Base-by-base conservation (phyloP, 495 filamentous ascomycete species). In the Aspergillus mulundensis region DNA sequence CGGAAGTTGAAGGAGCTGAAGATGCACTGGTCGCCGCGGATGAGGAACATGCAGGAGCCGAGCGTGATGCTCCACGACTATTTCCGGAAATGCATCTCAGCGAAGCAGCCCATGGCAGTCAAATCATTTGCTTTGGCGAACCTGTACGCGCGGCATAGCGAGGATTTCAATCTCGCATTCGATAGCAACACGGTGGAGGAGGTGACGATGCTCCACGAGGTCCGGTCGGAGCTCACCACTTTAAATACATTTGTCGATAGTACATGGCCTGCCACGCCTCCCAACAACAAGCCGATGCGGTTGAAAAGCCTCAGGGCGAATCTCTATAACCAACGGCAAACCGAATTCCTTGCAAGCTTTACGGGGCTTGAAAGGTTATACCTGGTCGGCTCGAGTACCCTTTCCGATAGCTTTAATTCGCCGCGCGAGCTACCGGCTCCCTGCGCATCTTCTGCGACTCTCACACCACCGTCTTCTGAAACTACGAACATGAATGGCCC, bases 21-120 rank as follows among this genome's bases (percentile, higher is more conserved):
- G 34, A 54, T 86, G 28, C 80, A 86, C 57, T 87, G 81, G 77
- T 83, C 73, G 28, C 81, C 83, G 8, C 83, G 84, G 7, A 87
- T 87, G 80, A 73, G 83, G 15, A 74, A 77, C 38, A 70, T 68
- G 21, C 78, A 80, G 38, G 84, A 87, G 58, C 79, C 80, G 11
- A 83, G 78, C 48, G 70, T 84, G 10, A 75, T 72, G 50, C 56
- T 83, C 15, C 66, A 78, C 46, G 73, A 78, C 45, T 81, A 83
- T 54, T 86, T 86, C 59, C 81, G 84, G 15, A 79, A 79, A 52
- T 76, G 72, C 46, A 67, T 76, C 6, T 61, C 74, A 1, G 70
- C 73, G 1, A 69, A 72, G 40, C 72, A 81, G 44, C 65, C 67
- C 0, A 57, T 87, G 21, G 41, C 59, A 0, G 45, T 85, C 3